phyloP scores from a whole-genome alignment of 306 rosid species.

The Gleditsia sinensis region DNA sequence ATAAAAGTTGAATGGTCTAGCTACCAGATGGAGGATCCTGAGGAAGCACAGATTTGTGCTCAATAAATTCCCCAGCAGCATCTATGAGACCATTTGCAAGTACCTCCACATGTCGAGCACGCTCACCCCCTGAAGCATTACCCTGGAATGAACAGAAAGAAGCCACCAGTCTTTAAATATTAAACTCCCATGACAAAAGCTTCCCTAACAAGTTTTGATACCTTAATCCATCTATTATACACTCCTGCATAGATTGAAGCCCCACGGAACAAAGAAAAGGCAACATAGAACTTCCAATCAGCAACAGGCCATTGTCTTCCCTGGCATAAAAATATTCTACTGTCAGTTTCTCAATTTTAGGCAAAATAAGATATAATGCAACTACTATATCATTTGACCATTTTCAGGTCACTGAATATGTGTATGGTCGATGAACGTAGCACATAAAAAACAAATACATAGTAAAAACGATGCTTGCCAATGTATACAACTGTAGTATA shows the following conservation, averaged over 20 bases:
- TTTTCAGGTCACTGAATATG: constrained; percentile 13
- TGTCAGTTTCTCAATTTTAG: constrained; percentile 27
- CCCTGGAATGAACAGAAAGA: constrained; percentile 66
- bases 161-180: constrained; percentile 8
- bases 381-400: constrained; percentile 5
- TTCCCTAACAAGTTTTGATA: constrained; percentile 40
- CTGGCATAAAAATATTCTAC: constrained; percentile 54
- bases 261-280: constrained; percentile 79
- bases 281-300: constrained; percentile 88
- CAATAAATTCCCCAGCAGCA: constrained; percentile 67
- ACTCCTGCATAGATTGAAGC: constrained; percentile 93
- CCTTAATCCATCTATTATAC: constrained; percentile 85
- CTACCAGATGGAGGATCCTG: constrained; percentile 80
- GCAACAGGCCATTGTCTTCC: constrained; percentile 86
- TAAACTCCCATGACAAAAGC: constrained; percentile 22
- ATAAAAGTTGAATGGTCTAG: constrained; percentile 30
- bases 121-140: constrained; percentile 92
- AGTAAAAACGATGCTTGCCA: constrained; percentile 8
- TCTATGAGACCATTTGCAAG: constrained; percentile 65
- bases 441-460: background rate
- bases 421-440: constrained; percentile 10
- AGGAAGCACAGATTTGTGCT: constrained; percentile 71
- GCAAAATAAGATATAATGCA: constrained; percentile 20
- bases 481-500: background rate
- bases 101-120: constrained; percentile 64